Conservation (phyloP, 1,139 yeast species). For the Nadsonia commutata region DNA sequence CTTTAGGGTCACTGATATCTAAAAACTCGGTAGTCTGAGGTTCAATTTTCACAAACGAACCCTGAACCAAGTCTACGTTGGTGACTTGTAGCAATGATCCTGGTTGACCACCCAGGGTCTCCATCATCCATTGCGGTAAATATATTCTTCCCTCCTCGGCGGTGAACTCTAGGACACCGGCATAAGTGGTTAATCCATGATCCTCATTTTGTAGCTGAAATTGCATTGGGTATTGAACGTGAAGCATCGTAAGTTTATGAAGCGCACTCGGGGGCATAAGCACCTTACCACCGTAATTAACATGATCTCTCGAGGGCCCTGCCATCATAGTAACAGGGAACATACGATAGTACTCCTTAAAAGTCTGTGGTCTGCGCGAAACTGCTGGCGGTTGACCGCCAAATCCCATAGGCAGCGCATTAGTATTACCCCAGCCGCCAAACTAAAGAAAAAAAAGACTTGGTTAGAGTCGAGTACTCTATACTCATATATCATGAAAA, state of each 20-base stretch:
- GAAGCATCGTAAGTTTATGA: slow-evolving; percentile 71
- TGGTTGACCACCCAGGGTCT: slow-evolving; percentile 52
- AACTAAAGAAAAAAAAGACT: background rate
- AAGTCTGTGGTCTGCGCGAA: slow-evolving; percentile 20
- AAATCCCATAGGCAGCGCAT: background rate
- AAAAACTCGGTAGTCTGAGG: slow-evolving; percentile 90
- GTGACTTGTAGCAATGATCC: slow-evolving; percentile 64
- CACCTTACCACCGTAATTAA: slow-evolving; percentile 94
- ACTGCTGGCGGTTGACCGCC: slow-evolving; percentile 1
- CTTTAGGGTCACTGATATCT: slow-evolving; percentile 91
- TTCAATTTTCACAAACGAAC: slow-evolving; percentile 80
- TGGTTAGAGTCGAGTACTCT: no score
- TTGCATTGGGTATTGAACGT: slow-evolving; percentile 91
- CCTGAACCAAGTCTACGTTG: slow-evolving; percentile 69
- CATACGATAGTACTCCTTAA: slow-evolving; percentile 79
- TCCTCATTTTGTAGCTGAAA: slow-evolving; percentile 67
- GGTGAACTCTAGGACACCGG: slow-evolving; percentile 90
- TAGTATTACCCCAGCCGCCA: background rate
- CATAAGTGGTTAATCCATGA: slow-evolving; percentile 48
- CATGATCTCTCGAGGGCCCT: slow-evolving; percentile 59
- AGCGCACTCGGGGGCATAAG: slow-evolving; percentile 89
- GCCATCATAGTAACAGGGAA: slow-evolving; percentile 91
- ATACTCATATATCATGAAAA: no score
- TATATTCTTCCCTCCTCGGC: slow-evolving; percentile 97
- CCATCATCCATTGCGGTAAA: slow-evolving; percentile 96